A percentile compares a stretch with the other conserved stretches of the same genome.
Evolutionary conservation across 495 filamentous ascomycete species (phyloP).

Genomic region (Aspergillus campestris): DNA sequence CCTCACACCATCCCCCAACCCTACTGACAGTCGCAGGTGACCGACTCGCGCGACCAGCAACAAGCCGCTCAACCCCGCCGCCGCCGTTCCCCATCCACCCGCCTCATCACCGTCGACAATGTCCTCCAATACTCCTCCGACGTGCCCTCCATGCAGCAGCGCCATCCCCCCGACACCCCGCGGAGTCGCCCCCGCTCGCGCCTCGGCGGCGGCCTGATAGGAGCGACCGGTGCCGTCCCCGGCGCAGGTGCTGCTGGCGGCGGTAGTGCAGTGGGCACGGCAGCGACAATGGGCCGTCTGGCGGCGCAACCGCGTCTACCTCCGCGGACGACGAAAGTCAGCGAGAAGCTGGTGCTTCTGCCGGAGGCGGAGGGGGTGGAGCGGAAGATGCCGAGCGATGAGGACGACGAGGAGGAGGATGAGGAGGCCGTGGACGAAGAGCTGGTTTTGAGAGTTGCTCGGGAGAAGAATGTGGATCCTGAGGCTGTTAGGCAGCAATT

Average conservation of each 20-base stretch:
- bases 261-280: constrained; percentile 8
- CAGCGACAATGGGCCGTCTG: constrained; percentile 28
- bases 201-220: constrained; percentile 30
- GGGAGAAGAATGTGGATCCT: constrained; percentile 31
- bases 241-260: constrained; percentile 10
- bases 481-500: constrained; percentile 30
- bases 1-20: not conserved
- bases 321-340: constrained; percentile 80
- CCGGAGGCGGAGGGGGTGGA: constrained; percentile 61
- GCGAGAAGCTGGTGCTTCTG: constrained; percentile 90
- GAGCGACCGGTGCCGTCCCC: constrained; percentile 17
- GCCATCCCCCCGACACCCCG: constrained; percentile 54
- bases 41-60: constrained; percentile 50
- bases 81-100: constrained; percentile 47
- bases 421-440: constrained; percentile 44
- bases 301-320: constrained; percentile 68
- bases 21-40: constrained; percentile 34
- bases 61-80: constrained; percentile 24
- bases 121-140: constrained; percentile 91
- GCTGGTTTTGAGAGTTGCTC: constrained; percentile 30
- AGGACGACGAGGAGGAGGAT: constrained; percentile 37
- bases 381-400: constrained; percentile 28
- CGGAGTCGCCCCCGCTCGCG: constrained; percentile 42
- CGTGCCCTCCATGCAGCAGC: constrained; percentile 88
- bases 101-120: constrained; percentile 92